Conservation (phyloP, 192 early-diverging fungal genomes). For the Dispira simplex region DNA sequence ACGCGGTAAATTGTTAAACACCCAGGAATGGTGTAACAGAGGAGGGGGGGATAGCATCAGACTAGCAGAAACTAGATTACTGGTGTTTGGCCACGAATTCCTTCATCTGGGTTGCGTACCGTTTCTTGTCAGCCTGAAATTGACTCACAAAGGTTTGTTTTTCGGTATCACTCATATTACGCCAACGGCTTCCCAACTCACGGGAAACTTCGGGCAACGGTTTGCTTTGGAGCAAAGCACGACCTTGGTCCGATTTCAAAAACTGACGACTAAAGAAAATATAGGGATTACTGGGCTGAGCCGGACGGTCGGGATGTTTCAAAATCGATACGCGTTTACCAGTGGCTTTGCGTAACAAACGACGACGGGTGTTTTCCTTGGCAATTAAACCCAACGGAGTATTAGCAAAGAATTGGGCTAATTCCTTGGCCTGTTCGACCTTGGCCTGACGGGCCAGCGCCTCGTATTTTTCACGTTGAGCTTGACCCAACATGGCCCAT, state of each 20-base stretch:
- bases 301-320: neutral
- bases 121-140: neutral
- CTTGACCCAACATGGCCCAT: no score
- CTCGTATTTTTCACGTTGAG: no score
- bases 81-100: neutral
- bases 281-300: constrained; percentile 13
- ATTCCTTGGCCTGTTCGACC: neutral
- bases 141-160: neutral
- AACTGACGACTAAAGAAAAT: constrained; percentile 28
- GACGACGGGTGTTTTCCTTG: neutral
- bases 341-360: neutral
- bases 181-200: neutral
- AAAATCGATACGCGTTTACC: neutral
- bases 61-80: neutral
- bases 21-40: neutral
- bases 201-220: neutral
- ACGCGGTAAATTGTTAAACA: neutral
- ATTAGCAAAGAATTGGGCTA: neutral
- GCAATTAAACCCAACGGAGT: neutral
- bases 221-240: neutral
- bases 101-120: neutral
- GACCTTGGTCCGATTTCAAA: neutral
- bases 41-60: neutral
- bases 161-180: neutral
- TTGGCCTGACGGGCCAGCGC: neutral